Conservation (phyloP, 2,329 filamentous ascomycete species). For the Fusarium floridanum region DNA sequence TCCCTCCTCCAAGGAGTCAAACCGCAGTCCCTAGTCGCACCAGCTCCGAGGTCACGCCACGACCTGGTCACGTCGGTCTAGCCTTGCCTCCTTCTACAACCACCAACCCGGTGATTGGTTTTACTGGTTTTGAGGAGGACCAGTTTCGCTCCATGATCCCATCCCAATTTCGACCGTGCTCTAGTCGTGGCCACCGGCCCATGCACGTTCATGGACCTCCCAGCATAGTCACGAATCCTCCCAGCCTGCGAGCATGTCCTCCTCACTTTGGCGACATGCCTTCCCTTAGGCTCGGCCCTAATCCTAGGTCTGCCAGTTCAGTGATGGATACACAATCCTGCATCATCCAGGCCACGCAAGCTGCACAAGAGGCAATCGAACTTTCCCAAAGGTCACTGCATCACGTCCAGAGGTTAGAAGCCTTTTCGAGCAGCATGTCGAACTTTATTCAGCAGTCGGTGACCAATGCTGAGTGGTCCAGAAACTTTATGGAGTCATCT, state of each 20-base stretch:
- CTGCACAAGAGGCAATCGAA: background rate
- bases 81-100: background rate
- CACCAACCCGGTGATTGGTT: too few species aligned
- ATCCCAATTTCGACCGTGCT: background rate
- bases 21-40: background rate
- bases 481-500: background rate
- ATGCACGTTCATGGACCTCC: background rate
- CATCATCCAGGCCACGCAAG: background rate
- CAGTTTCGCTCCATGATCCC: background rate
- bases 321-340: background rate
- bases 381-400: background rate
- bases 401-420: background rate
- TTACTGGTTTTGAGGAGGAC: background rate
- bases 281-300: background rate
- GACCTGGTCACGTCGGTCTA: background rate
- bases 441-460: background rate
- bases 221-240: background rate
- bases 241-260: background rate
- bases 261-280: background rate
- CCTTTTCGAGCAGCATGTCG: background rate
- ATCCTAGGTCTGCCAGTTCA: background rate
- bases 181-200: background rate
- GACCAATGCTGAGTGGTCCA: background rate
- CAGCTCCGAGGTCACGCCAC: background rate
- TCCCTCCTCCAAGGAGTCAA: background rate